Percentiles rank a stretch among this genome's conserved stretches.
Conservation (phyloP, 2,329 filamentous ascomycete species). For the Neophaeococcomyces aloes region DNA sequence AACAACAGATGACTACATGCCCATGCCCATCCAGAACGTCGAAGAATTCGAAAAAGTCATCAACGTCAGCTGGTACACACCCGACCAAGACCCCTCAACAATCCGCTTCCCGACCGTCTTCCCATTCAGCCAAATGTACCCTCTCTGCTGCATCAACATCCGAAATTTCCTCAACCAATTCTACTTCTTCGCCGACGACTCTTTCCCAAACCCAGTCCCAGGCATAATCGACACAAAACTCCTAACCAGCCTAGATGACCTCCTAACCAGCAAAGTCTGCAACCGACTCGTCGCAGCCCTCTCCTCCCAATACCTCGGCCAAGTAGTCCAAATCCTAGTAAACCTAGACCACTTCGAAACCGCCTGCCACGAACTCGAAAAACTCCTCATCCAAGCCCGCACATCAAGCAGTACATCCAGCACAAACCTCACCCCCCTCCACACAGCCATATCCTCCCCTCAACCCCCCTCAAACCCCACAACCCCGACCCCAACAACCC, state of each 20-base stretch:
- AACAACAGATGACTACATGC: conserved; percentile 98
- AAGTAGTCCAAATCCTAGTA: conserved; percentile 96
- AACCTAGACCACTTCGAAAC: conserved; percentile 95
- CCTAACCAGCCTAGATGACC: conserved; percentile 77
- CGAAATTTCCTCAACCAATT: conserved; percentile 96
- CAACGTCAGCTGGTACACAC: conserved; percentile 90
- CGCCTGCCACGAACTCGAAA: conserved; percentile 81
- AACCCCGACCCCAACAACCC: conserved; percentile 53
- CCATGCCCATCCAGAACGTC: conserved; percentile 83
- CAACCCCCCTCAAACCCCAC: conserved; percentile 66
- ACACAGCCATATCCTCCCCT: conserved; percentile 39
- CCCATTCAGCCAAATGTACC: conserved; percentile 98
- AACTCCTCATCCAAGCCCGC: conserved; percentile 71
- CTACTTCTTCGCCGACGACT: conserved; percentile 95
- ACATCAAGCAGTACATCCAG: conserved; percentile 58
- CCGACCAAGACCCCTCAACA: conserved; percentile 65
- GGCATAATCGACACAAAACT: conserved; percentile 90
- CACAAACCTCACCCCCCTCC: too few relatives aligned
- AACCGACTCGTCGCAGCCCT: conserved; percentile 78
- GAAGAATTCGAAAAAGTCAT: conserved; percentile 95
- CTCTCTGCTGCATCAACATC: conserved; percentile 94
- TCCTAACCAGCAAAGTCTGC: conserved; percentile 89
- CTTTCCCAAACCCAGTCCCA: conserved; percentile 68
- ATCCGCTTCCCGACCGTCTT: conserved; percentile 88
- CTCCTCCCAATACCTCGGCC: conserved; percentile 84